A percentile compares a stretch with the other conserved stretches of the same genome.
These are phyloP conservation scores for Leucosporidium yakuticum DNA, from an alignment of 768 basidiomycete genomes.

Conservation along the genomic window DNA sequence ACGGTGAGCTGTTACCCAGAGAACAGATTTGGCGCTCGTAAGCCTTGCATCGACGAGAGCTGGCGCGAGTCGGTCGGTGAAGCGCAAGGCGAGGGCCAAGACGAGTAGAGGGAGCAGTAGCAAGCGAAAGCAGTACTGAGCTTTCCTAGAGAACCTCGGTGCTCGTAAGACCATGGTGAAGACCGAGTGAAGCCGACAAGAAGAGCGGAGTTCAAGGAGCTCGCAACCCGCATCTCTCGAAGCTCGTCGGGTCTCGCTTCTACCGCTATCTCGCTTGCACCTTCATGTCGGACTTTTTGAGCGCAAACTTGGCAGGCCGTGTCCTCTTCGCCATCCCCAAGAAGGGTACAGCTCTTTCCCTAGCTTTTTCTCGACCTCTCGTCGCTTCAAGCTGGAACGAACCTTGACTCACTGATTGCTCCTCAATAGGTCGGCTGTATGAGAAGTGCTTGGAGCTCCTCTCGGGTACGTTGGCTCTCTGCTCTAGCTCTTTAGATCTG, in stretches of 20 bases:
- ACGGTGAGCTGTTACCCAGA: constrained; percentile 40
- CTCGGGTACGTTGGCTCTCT: constrained; percentile 52
- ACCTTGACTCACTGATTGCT: not conserved
- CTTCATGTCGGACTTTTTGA: constrained; percentile 50
- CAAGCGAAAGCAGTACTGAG: not conserved
- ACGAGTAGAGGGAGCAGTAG: not conserved
- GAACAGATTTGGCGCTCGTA: constrained; percentile 7
- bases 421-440: constrained; percentile 64
- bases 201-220: not conserved
- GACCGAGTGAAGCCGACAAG: not conserved
- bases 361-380: constrained; percentile 5
- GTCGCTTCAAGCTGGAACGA: not conserved
- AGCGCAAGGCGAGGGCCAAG: not conserved
- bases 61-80: not conserved
- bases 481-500: constrained; percentile 7
- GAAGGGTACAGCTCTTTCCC: constrained; percentile 60
- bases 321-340: constrained; percentile 94
- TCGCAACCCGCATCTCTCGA: not conserved
- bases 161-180: too few species aligned
- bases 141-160: too few species aligned
- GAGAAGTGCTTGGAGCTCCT: constrained; percentile 84
- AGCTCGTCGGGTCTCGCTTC: not conserved
- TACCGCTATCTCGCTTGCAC: not conserved
- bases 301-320: constrained; percentile 75
- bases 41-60: constrained; percentile 5